Base-by-base conservation (phyloP, 768 basidiomycete genomes). In the Candolleomyces efflorescens region DNA sequence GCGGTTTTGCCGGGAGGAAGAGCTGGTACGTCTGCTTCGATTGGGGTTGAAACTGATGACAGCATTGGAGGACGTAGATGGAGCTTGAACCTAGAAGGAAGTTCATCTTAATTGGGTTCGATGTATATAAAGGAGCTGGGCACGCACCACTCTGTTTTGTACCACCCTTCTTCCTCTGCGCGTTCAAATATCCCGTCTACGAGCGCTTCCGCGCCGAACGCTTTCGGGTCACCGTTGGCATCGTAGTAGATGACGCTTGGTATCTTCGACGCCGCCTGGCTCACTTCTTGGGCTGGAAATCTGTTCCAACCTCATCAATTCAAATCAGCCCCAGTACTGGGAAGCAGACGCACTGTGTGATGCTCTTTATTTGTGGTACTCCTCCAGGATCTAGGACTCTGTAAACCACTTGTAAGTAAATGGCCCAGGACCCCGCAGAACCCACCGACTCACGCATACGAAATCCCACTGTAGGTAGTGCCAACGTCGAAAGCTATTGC, bases 241-340 rank as follows among this genome's bases (percentile, higher is more conserved):
- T 78, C 78, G 61, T 82, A 82, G 53, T 75, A 77, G 26, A 82
- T 57, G 22, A 79, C 64, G 0, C 78, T 76, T 2, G 78, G 81
- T 37, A 82, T 76, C 55, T 80, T 82, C 24, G 70, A 72, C 50
- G 78, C 73, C 1, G 75, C 74, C 0, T 73, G 74, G 11, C 70
- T 65, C 0, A 71, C 63, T 6, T 74, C 73, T 58, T 78, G 78
- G 1, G 70, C 73, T 1, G 78, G 79, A 59, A 72, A 80, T 53
- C 80, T 81, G 50, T 27, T 13, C 11, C 51, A 17, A 41, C 32
- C 32, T 32, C 32, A 11, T 32, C 32, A 11, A 32, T 32, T 15
- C 12, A 24, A 26, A 15, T 17, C 18, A 7, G 17, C 22, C 17
- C 17, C 17, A 20, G 26, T 27, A 39, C 32, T 32, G 11, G 11